Percentiles rank a stretch among this genome's conserved stretches.
phyloP scores from a whole-genome alignment of 768 basidiomycete genomes.

The Agaricus sinodeliciosus region DNA sequence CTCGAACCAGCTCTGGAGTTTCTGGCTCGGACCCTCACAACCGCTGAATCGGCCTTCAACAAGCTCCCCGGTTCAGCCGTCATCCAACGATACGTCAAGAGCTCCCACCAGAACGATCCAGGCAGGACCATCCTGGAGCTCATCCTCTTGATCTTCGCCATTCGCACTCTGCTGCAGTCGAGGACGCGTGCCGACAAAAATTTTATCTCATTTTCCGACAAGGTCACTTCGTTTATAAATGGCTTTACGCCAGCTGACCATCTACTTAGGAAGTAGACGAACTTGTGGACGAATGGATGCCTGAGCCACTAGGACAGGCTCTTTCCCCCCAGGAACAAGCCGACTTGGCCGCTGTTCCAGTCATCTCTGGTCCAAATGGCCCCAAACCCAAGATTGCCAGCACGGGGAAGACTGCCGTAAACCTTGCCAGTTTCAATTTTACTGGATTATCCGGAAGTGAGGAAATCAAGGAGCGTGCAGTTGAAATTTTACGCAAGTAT shows the following conservation, averaged over 20 bases:
- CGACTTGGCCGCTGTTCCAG: conserved; percentile 69
- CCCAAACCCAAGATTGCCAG: conserved; percentile 74
- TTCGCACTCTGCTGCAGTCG: conserved; percentile 85
- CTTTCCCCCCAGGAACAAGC: conserved; percentile 51
- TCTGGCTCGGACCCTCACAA: conserved; percentile 53
- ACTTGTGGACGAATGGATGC: conserved; percentile 91
- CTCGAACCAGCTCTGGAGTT: conserved; percentile 54
- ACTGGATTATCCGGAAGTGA: conserved; percentile 86
- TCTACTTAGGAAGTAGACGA: conserved; percentile 84
- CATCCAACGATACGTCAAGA: conserved; percentile 85
- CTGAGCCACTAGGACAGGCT: conserved; percentile 72
- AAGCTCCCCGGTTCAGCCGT: conserved; percentile 78
- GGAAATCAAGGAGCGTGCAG: conserved; percentile 74
- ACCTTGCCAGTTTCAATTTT: conserved; percentile 90
- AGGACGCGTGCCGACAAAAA: conserved; percentile 84
- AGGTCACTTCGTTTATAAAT: conserved; percentile 43
- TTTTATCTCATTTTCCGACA: conserved; percentile 87
- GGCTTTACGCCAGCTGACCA: neutral
- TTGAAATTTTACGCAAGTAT: conserved; percentile 81
- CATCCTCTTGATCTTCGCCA: conserved; percentile 80
- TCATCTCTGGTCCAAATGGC: conserved; percentile 76
- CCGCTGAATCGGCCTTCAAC: conserved; percentile 61
- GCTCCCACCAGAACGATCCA: conserved; percentile 95
- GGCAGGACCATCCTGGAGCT: conserved; percentile 87
- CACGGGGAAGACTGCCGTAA: conserved; percentile 69